Evolutionary conservation across 1,284 basidiomycete species (phyloP), one percentile per base, ranked within the genome.

Genomic region (Mycena citricolor): DNA sequence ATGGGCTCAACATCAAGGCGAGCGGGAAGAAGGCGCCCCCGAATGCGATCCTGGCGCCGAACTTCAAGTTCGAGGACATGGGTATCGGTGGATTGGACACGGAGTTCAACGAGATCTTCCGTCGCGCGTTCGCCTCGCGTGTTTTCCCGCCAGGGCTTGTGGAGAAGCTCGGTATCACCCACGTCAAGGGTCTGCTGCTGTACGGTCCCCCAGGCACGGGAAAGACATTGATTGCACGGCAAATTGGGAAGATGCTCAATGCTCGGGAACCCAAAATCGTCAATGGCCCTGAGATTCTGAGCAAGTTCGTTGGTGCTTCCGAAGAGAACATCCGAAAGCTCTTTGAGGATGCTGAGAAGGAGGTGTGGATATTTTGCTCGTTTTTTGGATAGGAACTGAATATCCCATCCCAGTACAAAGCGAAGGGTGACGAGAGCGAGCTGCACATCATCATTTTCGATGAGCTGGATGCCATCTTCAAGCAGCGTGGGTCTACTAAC

Each of bases 21-120:
- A 94, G 90, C 53, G 83, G 88, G 10, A 97, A 91, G 64, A 90
- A 90, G 85, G 82, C 91, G 1, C 84, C 93, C 4, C 83, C 94
- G 11, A 99, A 98, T 62, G 94, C 95, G 0, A 97, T 99, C 58
- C 76, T 99, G 8, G 87, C 94, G 1, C 93, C 97, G 3, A 98
- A 98, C 70, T 99, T 99, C 81, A 98, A 97, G 67, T 99, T 99
- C 56, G 91, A 97, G 63, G 97, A 99, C 65, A 99, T 99, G 95
- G 97, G 97, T 20, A 98, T 99, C 59, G 97, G 97, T 62, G 97
- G 97, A 62, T 76, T 99, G 30, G 97, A 99, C 65, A 76, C 81
- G 7, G 97, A 99, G 63, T 99, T 99, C 62, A 83, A 83, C 45
- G 86, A 92, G 44, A 99, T 99, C 63, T 99, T 99, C 74, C 90